Conservation (phyloP, 495 filamentous ascomycete species). For the Annulohypoxylon nitens region DNA sequence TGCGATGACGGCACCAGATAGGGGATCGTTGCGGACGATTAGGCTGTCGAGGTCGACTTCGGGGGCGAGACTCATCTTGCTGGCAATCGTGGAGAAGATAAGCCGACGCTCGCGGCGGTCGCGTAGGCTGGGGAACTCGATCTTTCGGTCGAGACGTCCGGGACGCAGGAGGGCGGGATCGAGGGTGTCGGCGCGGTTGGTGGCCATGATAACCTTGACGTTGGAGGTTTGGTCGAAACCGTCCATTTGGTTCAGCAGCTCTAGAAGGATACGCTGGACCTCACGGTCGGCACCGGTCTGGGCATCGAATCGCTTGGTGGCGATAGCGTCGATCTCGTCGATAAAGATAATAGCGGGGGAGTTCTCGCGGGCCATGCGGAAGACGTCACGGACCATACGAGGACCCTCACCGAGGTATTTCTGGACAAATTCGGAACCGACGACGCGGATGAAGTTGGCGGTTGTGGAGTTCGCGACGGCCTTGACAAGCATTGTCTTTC, state of each 20-base stretch:
- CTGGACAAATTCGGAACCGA: constrained; percentile 98
- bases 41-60: constrained; percentile 96
- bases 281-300: constrained; percentile 98
- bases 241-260: constrained; percentile 99
- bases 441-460: constrained; percentile 97
- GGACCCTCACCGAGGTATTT: constrained; percentile 98
- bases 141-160: constrained; percentile 96
- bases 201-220: constrained; percentile 99
- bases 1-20: constrained; percentile 95
- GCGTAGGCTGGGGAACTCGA: constrained; percentile 92
- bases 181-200: constrained; percentile 96
- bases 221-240: constrained; percentile 98
- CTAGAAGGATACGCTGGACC: constrained; percentile 96
- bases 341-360: constrained; percentile 99
- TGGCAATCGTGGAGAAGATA: constrained; percentile 95
- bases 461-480: constrained; percentile 98
- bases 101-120: constrained; percentile 93
- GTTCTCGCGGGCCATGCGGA: constrained; percentile 99
- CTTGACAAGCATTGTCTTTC: constrained; percentile 99
- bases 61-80: constrained; percentile 95
- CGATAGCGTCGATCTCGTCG: constrained; percentile 98
- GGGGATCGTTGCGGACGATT: constrained; percentile 94
- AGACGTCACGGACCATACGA: constrained; percentile 98
- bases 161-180: constrained; percentile 95
- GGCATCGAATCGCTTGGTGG: constrained; percentile 98